A percentile compares a stretch with the other conserved stretches of the same genome.
phyloP scores from a whole-genome alignment of 1,139 yeast species.

The Scheffersomyces titani region DNA sequence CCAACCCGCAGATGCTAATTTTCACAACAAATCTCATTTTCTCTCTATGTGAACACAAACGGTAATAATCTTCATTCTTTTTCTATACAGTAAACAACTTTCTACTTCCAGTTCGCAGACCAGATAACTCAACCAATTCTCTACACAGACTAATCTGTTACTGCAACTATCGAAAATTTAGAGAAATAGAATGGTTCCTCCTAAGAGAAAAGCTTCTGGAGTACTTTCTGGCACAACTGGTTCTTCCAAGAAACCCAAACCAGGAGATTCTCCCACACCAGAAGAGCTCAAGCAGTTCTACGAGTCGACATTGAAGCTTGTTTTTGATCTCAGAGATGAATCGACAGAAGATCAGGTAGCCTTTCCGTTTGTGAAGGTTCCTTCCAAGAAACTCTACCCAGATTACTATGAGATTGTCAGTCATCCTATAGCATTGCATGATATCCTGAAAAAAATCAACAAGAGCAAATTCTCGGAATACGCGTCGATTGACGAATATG shows the following conservation, averaged over 20 bases:
- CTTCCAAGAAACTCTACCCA: conserved; percentile 75
- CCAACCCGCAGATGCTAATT: neutral
- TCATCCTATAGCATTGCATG: conserved; percentile 68
- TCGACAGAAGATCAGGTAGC: conserved; percentile 37
- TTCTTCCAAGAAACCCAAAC: neutral
- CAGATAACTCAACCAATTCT: neutral
- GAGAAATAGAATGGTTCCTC: neutral
- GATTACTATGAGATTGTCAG: conserved; percentile 72
- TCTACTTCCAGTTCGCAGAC: neutral
- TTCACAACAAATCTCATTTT: neutral
- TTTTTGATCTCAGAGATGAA: conserved; percentile 32
- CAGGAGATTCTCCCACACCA: conserved; percentile 11
- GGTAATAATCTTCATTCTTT: neutral
- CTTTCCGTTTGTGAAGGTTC: conserved; percentile 65
- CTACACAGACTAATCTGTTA: neutral
- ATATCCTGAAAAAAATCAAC: conserved; percentile 52
- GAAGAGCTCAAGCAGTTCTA: conserved; percentile 30
- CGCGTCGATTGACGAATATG: conserved; percentile 38
- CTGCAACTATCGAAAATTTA: neutral
- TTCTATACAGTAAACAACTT: neutral
- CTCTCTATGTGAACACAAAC: neutral
- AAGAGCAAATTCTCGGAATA: conserved; percentile 30
- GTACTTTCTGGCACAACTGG: neutral
- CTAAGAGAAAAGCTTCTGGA: neutral
- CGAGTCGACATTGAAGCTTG: conserved; percentile 24